Evolutionary conservation across 331 rosid species (phyloP), one percentile per base, ranked within the genome.

Genomic region (Rosa hybrid): DNA sequence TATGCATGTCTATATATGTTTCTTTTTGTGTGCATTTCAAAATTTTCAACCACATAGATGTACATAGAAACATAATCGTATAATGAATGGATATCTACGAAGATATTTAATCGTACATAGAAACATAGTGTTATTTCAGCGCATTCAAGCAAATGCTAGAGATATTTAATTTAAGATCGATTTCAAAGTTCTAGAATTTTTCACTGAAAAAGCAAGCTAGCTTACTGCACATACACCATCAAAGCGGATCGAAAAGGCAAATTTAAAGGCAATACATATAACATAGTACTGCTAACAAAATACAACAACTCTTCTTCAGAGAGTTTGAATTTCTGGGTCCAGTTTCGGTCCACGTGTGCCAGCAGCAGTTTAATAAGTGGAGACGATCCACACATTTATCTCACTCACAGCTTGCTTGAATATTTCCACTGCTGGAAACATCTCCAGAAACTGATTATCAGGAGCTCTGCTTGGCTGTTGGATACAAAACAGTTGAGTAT

Each of bases 381-480:
- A 60, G 67, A 12, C 34, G 45, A 64, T 12, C 13, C 23, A 38
- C 48, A 39, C 16, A 7, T 34, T 77, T 50, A 94, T 88, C 81
- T 94, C 97, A 18, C 53, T 73, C 0, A 90, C 91, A 4, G 94
- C 97, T 62, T 81, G 89, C 77, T 57, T 87, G 87, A 78, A 91
- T 72, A 45, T 85, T 63, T 91, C 91, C 17, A 75, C 85, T 34
- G 77, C 72, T 10, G 86, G 42, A 57, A 67, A 77, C 57, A 74
- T 77, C 21, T 81, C 88, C 62, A 78, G 27, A 2, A 83, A 72
- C 53, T 77, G 84, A 71, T 81, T 67, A 18, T 67, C 50, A 8
- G 88, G 77, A 81, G 63, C 77, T 78, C 80, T 57, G 6, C 46
- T 85, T 21, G 78, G 84, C 97, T 91, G 82, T 51, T 12, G 42